Conservation (phyloP, 164 flowering plant species). For the Echeveria elegans region DNA sequence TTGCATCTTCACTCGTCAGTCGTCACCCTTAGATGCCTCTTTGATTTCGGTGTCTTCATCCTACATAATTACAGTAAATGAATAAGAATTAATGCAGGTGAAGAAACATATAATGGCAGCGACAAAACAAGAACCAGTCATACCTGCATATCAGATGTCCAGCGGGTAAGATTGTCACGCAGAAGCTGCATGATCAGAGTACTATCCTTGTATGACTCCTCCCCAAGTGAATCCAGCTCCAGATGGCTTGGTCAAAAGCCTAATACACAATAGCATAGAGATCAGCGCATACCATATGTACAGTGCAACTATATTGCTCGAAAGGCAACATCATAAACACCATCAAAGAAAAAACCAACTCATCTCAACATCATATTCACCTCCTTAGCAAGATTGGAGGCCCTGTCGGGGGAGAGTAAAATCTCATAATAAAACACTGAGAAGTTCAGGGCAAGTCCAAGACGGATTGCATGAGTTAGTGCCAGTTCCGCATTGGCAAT, state of each 20-base stretch:
- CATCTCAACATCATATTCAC: too few species aligned
- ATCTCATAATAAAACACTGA: not conserved
- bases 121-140: not conserved
- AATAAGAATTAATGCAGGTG: not conserved
- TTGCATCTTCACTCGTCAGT: not conserved
- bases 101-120: not conserved
- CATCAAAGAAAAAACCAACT: too few species aligned
- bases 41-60: constrained; percentile 9
- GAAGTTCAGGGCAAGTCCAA: not conserved
- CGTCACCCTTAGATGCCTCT: constrained; percentile 11
- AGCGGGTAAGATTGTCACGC: constrained; percentile 77
- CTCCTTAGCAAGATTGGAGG: not conserved
- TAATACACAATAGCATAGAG: not conserved
- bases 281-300: not conserved
- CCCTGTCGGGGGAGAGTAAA: not conserved
- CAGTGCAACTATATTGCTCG: not conserved
- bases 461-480: not conserved
- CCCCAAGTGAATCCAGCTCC: constrained; percentile 78
- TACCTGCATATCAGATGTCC: constrained; percentile 93
- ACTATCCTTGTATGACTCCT: constrained; percentile 85
- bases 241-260: constrained; percentile 68
- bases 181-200: constrained; percentile 89
- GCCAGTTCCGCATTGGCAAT: not conserved
- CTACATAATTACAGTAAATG: not conserved
- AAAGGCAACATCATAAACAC: too few species aligned